phyloP scores from a whole-genome alignment of 768 basidiomycete genomes.

The Leccinum subgranulosum region DNA sequence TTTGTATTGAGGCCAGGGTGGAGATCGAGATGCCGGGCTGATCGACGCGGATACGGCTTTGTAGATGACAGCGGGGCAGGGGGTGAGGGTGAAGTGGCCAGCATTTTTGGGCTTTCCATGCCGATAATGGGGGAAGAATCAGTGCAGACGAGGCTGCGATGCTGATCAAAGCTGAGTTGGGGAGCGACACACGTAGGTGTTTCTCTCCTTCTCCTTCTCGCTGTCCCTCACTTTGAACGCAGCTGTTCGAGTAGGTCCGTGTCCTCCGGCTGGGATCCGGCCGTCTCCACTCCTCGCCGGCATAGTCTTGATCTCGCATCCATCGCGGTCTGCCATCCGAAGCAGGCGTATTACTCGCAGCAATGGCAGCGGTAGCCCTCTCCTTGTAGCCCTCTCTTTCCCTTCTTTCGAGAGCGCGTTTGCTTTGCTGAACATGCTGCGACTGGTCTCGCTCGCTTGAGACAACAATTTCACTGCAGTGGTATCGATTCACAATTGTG shows the following conservation, averaged over 20 bases:
- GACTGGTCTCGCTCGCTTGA: conserved; percentile 83
- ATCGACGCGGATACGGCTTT: neutral
- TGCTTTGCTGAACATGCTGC: conserved; percentile 78
- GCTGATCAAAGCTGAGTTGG: conserved; percentile 3
- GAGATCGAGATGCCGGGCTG: neutral
- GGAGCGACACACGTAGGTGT: conserved; percentile 5
- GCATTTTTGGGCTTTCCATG: conserved; percentile 30
- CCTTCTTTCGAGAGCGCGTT: conserved; percentile 84
- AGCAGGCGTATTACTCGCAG: conserved; percentile 17
- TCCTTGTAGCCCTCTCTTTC: conserved; percentile 87
- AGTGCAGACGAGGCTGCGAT: conserved; percentile 18
- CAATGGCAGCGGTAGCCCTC: conserved; percentile 35
- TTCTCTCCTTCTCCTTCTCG: conserved; percentile 2
- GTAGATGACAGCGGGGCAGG: neutral
- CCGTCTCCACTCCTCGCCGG: conserved; percentile 15
- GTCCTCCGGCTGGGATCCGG: conserved; percentile 8
- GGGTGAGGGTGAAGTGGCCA: conserved; percentile 2
- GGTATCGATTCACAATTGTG: conserved; percentile 38
- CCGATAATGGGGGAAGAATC: conserved; percentile 32
- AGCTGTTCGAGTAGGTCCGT: conserved; percentile 8
- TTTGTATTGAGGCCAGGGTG: neutral
- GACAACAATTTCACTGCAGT: conserved; percentile 78
- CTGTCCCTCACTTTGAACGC: conserved; percentile 16
- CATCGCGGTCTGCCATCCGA: conserved; percentile 48
- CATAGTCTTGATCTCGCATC: conserved; percentile 52